These are phyloP conservation scores for Fusarium burgessii DNA, from an alignment of 2,329 filamentous ascomycete genomes.

Conservation along the genomic window DNA sequence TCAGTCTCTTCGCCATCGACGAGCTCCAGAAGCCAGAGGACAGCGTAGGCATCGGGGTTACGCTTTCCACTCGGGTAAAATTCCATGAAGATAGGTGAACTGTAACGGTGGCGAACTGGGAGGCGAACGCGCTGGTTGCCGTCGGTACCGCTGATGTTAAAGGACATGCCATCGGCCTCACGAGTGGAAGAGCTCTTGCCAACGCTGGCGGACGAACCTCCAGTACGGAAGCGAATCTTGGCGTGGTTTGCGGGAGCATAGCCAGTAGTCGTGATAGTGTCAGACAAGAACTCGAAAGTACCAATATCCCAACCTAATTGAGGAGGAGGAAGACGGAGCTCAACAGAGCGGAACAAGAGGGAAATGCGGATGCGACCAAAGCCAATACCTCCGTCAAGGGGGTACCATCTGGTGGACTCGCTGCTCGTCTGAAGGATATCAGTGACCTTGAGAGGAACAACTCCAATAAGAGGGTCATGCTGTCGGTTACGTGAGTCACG, in stretches of 20 bases:
- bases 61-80: slow-evolving; percentile 79
- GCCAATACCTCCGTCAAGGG: slow-evolving; percentile 93
- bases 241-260: slow-evolving; percentile 75
- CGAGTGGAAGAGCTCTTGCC: slow-evolving; percentile 71
- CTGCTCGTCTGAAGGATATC: slow-evolving; percentile 90
- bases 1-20: slow-evolving; percentile 81
- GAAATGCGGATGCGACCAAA: slow-evolving; percentile 92
- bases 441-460: slow-evolving; percentile 87
- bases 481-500: slow-evolving; percentile 90
- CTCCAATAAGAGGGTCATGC: slow-evolving; percentile 93
- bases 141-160: slow-evolving; percentile 61
- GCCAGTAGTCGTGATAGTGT: slow-evolving; percentile 73
- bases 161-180: slow-evolving; percentile 65
- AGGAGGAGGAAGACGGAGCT: slow-evolving; percentile 83
- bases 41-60: slow-evolving; percentile 78
- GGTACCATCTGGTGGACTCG: slow-evolving; percentile 91
- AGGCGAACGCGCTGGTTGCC: slow-evolving; percentile 70
- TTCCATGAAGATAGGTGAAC: slow-evolving; percentile 90
- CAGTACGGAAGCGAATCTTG: slow-evolving; percentile 84
- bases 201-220: slow-evolving; percentile 82
- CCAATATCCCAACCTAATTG: slow-evolving; percentile 96
- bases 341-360: slow-evolving; percentile 88
- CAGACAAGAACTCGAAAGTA: slow-evolving; percentile 87
- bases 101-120: slow-evolving; percentile 90
- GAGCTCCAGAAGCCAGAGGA: slow-evolving; percentile 88